A percentile compares a stretch with the other conserved stretches of the same genome.
Conservation (phyloP, 129 eudicot genomes). For the Pulicaria dysenterica region DNA sequence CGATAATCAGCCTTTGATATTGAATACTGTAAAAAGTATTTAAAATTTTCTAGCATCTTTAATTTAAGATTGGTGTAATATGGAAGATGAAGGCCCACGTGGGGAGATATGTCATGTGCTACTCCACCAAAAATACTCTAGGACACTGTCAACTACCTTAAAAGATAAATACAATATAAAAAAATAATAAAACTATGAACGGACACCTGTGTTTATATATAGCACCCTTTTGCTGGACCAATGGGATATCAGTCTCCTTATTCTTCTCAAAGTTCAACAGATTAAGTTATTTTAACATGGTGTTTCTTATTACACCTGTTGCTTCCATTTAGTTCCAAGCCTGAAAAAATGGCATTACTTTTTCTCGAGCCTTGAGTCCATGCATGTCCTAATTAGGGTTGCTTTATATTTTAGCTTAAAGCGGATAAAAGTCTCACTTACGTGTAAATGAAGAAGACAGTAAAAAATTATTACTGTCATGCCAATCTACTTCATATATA, state of each 20-base stretch:
- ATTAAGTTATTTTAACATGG: not conserved
- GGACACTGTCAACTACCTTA: slow-evolving; percentile 37
- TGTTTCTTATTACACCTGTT: slow-evolving; percentile 30
- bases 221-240: slow-evolving; percentile 41
- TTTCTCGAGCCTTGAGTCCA: slow-evolving; percentile 56
- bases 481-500: slow-evolving; percentile 16
- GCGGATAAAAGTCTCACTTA: slow-evolving; percentile 26
- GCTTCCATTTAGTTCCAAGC: slow-evolving; percentile 19
- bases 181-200: slow-evolving; percentile 31
- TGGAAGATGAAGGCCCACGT: slow-evolving; percentile 34
- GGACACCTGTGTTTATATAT: slow-evolving; percentile 33
- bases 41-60: not conserved
- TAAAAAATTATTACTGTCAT: slow-evolving; percentile 17
- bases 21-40: not conserved
- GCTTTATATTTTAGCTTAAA: slow-evolving; percentile 18
- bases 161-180: not conserved
- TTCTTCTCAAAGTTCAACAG: slow-evolving; percentile 29
- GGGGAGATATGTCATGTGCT: slow-evolving; percentile 52
- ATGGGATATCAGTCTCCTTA: slow-evolving; percentile 42
- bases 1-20: not conserved
- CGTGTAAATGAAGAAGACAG: slow-evolving; percentile 21
- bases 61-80: not conserved
- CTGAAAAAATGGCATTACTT: slow-evolving; percentile 35
- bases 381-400: slow-evolving; percentile 29
- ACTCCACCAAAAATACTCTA: slow-evolving; percentile 44